These are phyloP conservation scores for Sporisorium graminicola DNA, from an alignment of 1,284 basidiomycete genomes.

Conservation along the genomic window DNA sequence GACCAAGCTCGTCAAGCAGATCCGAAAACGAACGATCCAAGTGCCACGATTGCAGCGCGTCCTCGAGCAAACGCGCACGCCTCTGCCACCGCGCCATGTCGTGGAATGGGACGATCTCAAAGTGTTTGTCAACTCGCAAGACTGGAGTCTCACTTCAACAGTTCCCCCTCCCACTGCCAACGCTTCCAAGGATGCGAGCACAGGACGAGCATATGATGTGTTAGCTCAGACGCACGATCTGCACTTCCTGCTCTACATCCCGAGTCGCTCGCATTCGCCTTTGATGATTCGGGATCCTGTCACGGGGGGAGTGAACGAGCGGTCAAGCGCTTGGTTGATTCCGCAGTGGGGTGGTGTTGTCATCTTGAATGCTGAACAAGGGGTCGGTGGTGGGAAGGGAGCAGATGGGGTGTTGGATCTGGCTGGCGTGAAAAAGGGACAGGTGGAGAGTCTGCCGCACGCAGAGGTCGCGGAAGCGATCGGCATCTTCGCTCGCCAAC, in stretches of 20 bases:
- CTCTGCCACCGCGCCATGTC: slow-evolving; percentile 26
- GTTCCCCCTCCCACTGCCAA: slow-evolving; percentile 24
- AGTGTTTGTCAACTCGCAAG: slow-evolving; percentile 91
- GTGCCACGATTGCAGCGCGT: slow-evolving; percentile 17
- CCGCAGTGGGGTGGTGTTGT: slow-evolving; percentile 96
- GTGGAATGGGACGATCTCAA: slow-evolving; percentile 63
- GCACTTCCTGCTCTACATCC: slow-evolving; percentile 91
- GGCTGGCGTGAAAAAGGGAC: neutral
- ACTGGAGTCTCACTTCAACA: slow-evolving; percentile 80
- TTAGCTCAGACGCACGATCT: slow-evolving; percentile 75
- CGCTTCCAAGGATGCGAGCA: neutral
- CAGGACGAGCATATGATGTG: slow-evolving; percentile 23
- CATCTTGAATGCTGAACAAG: slow-evolving; percentile 75
- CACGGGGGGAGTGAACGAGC: slow-evolving; percentile 13
- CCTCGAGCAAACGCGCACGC: slow-evolving; percentile 12
- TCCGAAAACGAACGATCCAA: slow-evolving; percentile 22
- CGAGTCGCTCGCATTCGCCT: slow-evolving; percentile 78
- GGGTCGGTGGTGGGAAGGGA: neutral
- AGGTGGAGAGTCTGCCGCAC: slow-evolving; percentile 17
- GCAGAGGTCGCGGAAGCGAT: slow-evolving; percentile 76
- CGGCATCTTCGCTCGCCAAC: slow-evolving; percentile 80
- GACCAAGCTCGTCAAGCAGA: slow-evolving; percentile 17
- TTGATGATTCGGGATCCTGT: slow-evolving; percentile 76
- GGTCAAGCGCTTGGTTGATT: slow-evolving; percentile 79
- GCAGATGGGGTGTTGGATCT: neutral